Evolutionary conservation across 2,329 filamentous ascomycete genomes (phyloP), one percentile per base, ranked within the genome.

Genomic region (Paracoccidioides brasiliensis): DNA sequence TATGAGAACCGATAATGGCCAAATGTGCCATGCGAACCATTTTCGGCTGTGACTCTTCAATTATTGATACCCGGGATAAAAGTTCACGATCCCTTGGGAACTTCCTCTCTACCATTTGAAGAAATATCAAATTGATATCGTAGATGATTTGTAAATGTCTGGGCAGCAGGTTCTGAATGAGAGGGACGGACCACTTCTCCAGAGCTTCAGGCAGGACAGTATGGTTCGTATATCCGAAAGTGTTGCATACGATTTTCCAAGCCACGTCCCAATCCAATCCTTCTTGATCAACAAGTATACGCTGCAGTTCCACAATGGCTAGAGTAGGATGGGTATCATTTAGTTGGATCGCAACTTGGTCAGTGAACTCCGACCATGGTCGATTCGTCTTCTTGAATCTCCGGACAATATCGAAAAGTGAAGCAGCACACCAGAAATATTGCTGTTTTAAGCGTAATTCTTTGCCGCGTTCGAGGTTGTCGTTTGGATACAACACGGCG

Each of bases 351-450:
- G 93, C 93, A 58, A 97, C 86, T 69, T 96, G 90, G 52, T 94
- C 91, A 46, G 91, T 80, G 74, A 98, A 98, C 66, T 95, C 87
- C 62, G 75, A 84, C 93, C 93, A 98, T 6, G 85, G 76, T 60
- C 91, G 84, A 76, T 88, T 90, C 15, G 89, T 84, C 80, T 97
- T 98, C 79, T 97, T 98, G 83, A 97, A 98, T 57, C 93, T 85
- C 57, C 93, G 87, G 58, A 98, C 86, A 68, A 98, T 98, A 66
- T 98, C 93, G 67, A 89, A 89, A 3, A 98, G 80, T 14, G 93
- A 98, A 14, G 93, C 93, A 53, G 93, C 90, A 67, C 95, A 95
- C 93, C 93, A 98, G 76, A 98, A 98, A 79, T 98, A 98, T 72
- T 98, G 93, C 72, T 98, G 93, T 80, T 98, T 98, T 71, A 98